Percentiles rank a stretch among this genome's conserved stretches.
These are phyloP conservation scores for Volvox africanus DNA, from an alignment of 139 green algal genomes.

Conservation along the genomic window DNA sequence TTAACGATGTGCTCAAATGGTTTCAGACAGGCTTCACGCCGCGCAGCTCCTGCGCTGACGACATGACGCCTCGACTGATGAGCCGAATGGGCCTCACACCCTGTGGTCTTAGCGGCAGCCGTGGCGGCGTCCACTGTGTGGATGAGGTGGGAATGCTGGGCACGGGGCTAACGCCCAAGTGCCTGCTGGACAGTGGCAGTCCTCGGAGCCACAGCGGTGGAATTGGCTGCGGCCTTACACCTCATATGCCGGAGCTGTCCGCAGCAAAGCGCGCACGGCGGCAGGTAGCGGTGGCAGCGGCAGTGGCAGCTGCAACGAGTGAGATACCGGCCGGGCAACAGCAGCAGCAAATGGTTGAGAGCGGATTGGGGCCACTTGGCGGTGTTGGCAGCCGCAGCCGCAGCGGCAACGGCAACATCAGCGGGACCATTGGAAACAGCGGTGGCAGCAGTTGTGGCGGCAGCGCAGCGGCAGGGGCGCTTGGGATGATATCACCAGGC, in stretches of 20 bases:
- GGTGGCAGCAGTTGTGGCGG: neutral
- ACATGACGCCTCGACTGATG: neutral
- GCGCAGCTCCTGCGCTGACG: neutral
- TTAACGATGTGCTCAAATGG: slow-evolving; percentile 49
- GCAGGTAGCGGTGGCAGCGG: slow-evolving; percentile 5
- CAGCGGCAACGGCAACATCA: neutral
- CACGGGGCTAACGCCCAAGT: slow-evolving; percentile 14
- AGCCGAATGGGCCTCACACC: slow-evolving; percentile 7
- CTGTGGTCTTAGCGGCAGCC: slow-evolving; percentile 1
- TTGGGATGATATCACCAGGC: neutral
- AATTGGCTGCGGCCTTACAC: neutral
- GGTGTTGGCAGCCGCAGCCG: neutral
- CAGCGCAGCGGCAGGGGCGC: neutral
- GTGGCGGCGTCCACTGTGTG: neutral
- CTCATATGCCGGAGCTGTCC: slow-evolving; percentile 14
- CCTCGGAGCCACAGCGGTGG: neutral
- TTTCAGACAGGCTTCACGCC: slow-evolving; percentile 42
- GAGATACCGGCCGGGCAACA: neutral
- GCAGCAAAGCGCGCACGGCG: neutral
- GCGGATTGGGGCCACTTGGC: neutral
- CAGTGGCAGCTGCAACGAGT: neutral
- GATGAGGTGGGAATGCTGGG: neutral
- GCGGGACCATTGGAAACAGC: neutral
- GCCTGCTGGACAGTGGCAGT: neutral
- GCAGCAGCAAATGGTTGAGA: neutral